Evolutionary conservation across 2,329 filamentous ascomycete species (phyloP), one percentile per base, ranked within the genome.

Genomic region (Sporothrix inflata): DNA sequence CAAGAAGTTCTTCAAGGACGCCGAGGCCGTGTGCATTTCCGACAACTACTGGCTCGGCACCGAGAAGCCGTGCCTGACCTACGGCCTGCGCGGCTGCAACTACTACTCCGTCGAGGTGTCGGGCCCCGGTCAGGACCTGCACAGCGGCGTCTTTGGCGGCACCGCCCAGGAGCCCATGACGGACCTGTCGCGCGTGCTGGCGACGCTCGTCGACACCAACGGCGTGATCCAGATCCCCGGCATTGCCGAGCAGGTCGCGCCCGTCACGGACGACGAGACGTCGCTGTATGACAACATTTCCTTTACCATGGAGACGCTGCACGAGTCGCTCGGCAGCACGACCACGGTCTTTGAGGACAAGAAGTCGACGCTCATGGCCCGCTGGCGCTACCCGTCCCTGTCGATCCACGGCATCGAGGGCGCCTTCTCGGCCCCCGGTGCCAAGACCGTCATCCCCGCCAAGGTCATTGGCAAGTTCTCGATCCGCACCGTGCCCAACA

Each of bases 11-110:
- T 99, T 99, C 85, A 94, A 94, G 79, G 95, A 98, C 78, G 90
- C 94, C 47, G 96, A 99, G 77, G 96, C 94, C 6, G 94, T 98
- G 24, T 99, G 96, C 85, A 99, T 99, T 80, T 97, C 94, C 65
- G 96, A 99, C 83, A 99, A 99, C 88, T 99, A 99, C 90, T 99
- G 96, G 96, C 90, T 99, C 53, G 96, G 96, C 73, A 98, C 96
- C 6, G 94, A 98, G 87, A 98, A 98, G 88, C 96, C 96, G 14
- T 99, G 96, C 82, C 84, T 99, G 79, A 99, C 96, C 11, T 99
- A 99, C 81, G 96, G 96, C 77, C 91, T 99, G 75, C 92, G 96
- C 76, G 96, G 96, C 70, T 97, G 93, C 90, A 98, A 97, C 86
- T 99, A 99, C 88, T 99, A 98, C 86, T 93, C 92, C 69, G 84